Evolutionary conservation across 1,284 basidiomycete genomes (phyloP), one percentile per base, ranked within the genome.

Genomic region (Apiotrichum siamense): DNA sequence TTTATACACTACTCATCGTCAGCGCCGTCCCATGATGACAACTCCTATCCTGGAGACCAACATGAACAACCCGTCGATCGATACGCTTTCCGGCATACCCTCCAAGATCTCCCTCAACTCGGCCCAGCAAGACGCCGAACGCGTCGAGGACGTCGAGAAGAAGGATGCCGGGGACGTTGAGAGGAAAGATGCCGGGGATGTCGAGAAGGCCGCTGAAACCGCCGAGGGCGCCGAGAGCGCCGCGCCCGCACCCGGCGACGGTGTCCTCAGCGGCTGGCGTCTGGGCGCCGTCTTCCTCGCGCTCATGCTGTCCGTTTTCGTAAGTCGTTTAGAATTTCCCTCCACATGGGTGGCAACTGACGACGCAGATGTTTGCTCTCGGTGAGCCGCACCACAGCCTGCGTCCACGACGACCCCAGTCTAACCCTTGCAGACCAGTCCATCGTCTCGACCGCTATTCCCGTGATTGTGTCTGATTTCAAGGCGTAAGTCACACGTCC

Each of bases 391-490:
- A 18, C 13, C 18, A 12, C 5, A 21, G 13, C 13, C 7, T n/a
- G 20, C 18, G 10, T 37, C 20, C n/a, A 12, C n/a, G n/a, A n/a
- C n/a, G n/a, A n/a, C n/a, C n/a, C n/a, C n/a, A n/a, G n/a, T n/a
- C 35, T 37, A 21, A 37, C 35, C 12, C 18, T 5, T 37, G 13
- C n/a, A 37, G 68, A 72, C 57, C 69, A 70, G 50, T 69, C 65
- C 6, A 70, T 74, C 50, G 68, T 73, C 15, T 61, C 73, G 0
- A 75, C 76, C 11, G 76, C 76, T 5, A 70, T 78, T 21, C 77
- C 76, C 2, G 61, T 67, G 7, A 76, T 78, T 35, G 64, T 66
- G 2, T 77, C 76, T n/a, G 63, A 78, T 29, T 80, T 78, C 59
- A 60, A 77, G 39, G 71, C 77, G 11, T 41, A 17, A 41, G 33